These are phyloP conservation scores for Forsythia viridissima DNA, from an alignment of 257 asterid genomes.

Conservation along the genomic window DNA sequence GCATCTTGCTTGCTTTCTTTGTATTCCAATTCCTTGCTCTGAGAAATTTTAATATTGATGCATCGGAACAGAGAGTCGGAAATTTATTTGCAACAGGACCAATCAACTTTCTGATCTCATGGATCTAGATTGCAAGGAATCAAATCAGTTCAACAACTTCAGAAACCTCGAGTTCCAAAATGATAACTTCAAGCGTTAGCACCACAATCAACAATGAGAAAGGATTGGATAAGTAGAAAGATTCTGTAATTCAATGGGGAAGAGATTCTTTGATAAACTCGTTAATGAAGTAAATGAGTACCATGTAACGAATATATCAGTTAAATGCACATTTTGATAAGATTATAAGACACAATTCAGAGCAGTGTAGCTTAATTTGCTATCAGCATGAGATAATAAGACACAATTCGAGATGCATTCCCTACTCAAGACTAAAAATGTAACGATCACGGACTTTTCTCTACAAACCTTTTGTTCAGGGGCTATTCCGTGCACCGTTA, in stretches of 20 bases:
- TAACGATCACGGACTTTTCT: no score
- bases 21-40: slow-evolving; percentile 63
- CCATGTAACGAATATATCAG: neutral
- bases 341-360: neutral
- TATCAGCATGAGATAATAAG: neutral
- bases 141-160: neutral
- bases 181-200: neutral
- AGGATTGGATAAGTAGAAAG: neutral
- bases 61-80: slow-evolving; percentile 43
- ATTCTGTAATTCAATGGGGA: neutral
- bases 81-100: slow-evolving; percentile 48
- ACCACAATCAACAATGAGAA: neutral
- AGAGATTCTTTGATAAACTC: neutral
- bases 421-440: neutral
- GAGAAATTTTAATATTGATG: slow-evolving; percentile 52
- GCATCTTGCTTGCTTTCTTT: slow-evolving; percentile 54
- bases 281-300: neutral
- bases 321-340: neutral
- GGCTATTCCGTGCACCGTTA: no score
- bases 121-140: slow-evolving; percentile 37
- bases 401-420: neutral
- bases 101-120: slow-evolving; percentile 41
- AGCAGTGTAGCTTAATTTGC: neutral
- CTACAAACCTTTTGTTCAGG: no score
- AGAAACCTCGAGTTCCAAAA: neutral